These are phyloP conservation scores for Cytospora piceae DNA, from an alignment of 2,329 filamentous ascomycete genomes.

Conservation along the genomic window DNA sequence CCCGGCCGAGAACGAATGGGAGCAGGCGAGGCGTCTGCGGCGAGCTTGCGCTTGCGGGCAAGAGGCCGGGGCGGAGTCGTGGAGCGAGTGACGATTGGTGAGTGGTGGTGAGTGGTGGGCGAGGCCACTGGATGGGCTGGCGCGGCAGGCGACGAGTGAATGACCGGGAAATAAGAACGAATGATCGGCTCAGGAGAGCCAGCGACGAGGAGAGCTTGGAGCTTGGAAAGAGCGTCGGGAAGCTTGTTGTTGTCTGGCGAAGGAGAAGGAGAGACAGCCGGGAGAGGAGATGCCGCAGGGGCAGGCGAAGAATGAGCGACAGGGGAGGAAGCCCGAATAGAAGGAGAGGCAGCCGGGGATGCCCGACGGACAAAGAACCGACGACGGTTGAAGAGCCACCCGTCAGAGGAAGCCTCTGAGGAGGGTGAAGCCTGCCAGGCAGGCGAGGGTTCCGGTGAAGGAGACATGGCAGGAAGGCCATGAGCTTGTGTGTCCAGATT, in stretches of 20 bases:
- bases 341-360: constrained; percentile 7
- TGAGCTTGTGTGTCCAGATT: background rate
- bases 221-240: constrained; percentile 5
- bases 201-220: constrained; percentile 2
- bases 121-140: background rate
- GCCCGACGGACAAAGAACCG: constrained; percentile 12
- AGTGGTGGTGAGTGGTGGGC: background rate
- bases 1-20: constrained; percentile 4
- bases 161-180: background rate
- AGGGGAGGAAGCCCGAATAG: background rate
- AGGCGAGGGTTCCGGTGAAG: background rate
- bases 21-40: constrained; percentile 16
- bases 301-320: background rate
- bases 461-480: constrained; percentile 6
- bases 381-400: background rate
- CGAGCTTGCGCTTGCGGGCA: constrained; percentile 20
- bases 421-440: background rate
- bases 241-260: background rate
- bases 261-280: constrained; percentile 1
- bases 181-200: background rate
- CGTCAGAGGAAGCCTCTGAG: background rate
- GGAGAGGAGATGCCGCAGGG: background rate
- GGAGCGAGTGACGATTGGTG: constrained; percentile 5
- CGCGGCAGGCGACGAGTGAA: constrained; percentile 1
- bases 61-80: background rate